Evolutionary conservation across 2,329 filamentous ascomycete species (phyloP).

Genomic region (Trichoderma polysporum): DNA sequence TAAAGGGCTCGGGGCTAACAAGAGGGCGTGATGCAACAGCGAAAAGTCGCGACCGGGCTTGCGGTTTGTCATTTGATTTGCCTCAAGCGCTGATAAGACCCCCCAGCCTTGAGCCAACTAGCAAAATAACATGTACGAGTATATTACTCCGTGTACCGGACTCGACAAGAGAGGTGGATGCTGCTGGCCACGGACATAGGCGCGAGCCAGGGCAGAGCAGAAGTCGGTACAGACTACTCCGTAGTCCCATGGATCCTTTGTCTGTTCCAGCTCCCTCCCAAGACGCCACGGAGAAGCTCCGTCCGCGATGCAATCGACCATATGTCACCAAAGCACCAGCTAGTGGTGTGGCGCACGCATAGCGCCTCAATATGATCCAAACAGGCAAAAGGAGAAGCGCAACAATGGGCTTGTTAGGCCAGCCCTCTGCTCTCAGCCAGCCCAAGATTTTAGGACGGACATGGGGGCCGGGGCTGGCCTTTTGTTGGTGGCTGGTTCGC

Average conservation of each 20-base stretch:
- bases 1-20: background rate
- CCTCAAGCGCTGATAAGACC: background rate
- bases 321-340: too few species aligned
- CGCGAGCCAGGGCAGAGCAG: background rate
- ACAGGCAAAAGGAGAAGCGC: background rate
- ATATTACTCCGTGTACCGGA: too few species aligned
- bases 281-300: background rate
- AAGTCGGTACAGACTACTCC: background rate
- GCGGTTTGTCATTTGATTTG: background rate
- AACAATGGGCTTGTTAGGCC: background rate
- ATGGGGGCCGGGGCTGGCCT: background rate
- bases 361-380: background rate
- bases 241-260: background rate
- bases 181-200: background rate
- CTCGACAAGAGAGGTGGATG: too few species aligned
- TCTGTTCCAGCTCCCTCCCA: background rate
- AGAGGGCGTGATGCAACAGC: background rate
- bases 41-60: background rate
- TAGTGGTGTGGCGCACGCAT: background rate
- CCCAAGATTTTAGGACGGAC: background rate
- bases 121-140: background rate
- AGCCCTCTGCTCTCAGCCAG: background rate
- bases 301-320: background rate
- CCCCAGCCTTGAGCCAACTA: background rate
- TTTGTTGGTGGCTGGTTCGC: constrained; percentile 3